Percentiles rank a stretch among this genome's conserved stretches.
phyloP scores from a whole-genome alignment of 768 basidiomycete genomes.

The Auricularia sp. region DNA sequence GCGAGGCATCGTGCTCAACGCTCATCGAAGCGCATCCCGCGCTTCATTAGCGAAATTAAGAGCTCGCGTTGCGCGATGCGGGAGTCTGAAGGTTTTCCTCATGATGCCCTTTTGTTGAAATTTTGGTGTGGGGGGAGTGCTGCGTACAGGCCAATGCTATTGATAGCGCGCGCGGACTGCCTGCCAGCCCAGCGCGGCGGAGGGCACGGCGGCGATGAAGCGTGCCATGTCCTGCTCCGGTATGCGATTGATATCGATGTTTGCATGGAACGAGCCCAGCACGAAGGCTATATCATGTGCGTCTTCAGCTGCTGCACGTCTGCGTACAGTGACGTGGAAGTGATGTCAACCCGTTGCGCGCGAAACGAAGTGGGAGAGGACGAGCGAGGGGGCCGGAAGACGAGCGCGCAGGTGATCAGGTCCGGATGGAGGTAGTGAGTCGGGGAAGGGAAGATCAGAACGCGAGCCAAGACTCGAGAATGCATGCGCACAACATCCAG shows the following conservation, averaged over 20 bases:
- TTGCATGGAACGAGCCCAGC: constrained; percentile 68
- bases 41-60: no score
- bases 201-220: constrained; percentile 50
- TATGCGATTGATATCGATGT: constrained; percentile 77
- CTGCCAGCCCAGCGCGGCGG: constrained; percentile 62
- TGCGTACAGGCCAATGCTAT: neutral
- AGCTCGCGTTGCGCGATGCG: no score
- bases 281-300: constrained; percentile 68
- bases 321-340: constrained; percentile 19
- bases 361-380: neutral
- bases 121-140: no score
- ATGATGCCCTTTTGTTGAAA: no score
- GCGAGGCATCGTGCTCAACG: no score
- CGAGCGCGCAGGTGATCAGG: constrained; percentile 1
- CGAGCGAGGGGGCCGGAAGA: neutral
- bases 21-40: no score
- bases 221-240: constrained; percentile 77
- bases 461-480: constrained; percentile 4
- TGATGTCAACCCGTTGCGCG: neutral
- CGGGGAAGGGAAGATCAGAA: constrained; percentile 7
- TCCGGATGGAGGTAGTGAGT: constrained; percentile 11
- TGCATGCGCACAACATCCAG: constrained; percentile 60
- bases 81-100: no score
- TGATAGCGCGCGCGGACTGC: constrained; percentile 39
- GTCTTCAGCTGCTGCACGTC: constrained; percentile 60